A percentile compares a stretch with the other conserved stretches of the same genome.
Evolutionary conservation across 192 early-diverging fungal species (phyloP).

Genomic region (Rhizoclosmatium sp.): DNA sequence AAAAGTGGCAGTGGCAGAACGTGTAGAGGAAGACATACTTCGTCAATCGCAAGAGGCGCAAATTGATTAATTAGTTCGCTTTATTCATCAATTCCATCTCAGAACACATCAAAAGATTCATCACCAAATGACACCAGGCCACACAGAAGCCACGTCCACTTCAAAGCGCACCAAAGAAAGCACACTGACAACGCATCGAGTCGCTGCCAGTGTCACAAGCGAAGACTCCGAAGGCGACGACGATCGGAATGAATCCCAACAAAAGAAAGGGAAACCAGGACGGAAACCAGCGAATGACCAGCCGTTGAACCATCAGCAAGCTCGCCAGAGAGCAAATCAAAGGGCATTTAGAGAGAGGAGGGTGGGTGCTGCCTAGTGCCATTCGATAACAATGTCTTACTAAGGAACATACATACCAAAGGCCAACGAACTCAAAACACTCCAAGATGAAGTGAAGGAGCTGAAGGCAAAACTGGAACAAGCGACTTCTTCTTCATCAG

Average conservation of each 20-base stretch:
- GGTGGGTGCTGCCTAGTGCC: slow-evolving; percentile 25
- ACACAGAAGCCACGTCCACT: background rate
- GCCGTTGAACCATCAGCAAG: slow-evolving; percentile 53
- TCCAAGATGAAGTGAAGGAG: background rate
- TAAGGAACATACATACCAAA: background rate
- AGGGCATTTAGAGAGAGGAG: slow-evolving; percentile 55
- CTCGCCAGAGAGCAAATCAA: slow-evolving; percentile 57
- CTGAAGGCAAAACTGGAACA: background rate
- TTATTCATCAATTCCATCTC: background rate
- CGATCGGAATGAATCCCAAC: too few relatives aligned
- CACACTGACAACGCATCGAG: too few relatives aligned
- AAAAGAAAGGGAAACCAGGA: slow-evolving; percentile 20
- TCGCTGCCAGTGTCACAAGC: too few relatives aligned
- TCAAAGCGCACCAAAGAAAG: too few relatives aligned
- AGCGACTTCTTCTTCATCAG: background rate
- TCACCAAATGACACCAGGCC: background rate
- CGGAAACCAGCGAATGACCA: slow-evolving; percentile 44
- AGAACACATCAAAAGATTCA: background rate
- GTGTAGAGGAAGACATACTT: background rate
- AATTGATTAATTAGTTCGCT: background rate
- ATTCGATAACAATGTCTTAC: background rate
- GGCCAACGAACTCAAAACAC: slow-evolving; percentile 1
- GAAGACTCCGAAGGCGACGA: too few relatives aligned
- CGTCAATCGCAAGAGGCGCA: background rate
- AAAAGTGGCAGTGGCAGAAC: background rate